These are phyloP conservation scores for Marchantia paleacea DNA, from an alignment of 225 moss, liverwort and hornwort species.

Conservation along the genomic window DNA sequence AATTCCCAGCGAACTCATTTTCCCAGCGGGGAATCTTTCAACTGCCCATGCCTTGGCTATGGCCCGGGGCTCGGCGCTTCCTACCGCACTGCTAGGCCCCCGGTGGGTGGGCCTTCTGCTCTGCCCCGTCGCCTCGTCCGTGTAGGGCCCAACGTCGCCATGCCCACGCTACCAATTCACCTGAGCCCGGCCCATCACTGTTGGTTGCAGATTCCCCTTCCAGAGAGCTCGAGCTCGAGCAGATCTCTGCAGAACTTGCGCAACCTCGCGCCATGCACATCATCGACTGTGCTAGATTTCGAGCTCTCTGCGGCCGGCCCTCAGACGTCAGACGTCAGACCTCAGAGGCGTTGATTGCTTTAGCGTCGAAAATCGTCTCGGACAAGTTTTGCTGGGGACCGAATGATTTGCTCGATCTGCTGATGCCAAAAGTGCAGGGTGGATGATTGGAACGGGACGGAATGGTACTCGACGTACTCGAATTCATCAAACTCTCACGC, in stretches of 20 bases:
- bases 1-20: not conserved
- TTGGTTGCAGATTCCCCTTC: not conserved
- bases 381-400: too few relatives aligned
- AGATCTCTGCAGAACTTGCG: not conserved
- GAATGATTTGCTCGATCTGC: too few relatives aligned
- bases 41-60: not conserved
- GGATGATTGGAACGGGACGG: too few relatives aligned
- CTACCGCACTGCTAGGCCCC: not conserved
- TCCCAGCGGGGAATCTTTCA: not conserved
- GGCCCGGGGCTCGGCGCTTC: not conserved
- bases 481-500: too few relatives aligned
- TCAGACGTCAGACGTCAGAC: too few relatives aligned
- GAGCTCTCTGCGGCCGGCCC: too few relatives aligned
- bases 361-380: too few relatives aligned
- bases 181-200: not conserved
- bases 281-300: too few relatives aligned
- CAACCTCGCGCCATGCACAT: too few relatives aligned
- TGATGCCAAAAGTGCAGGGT: too few relatives aligned
- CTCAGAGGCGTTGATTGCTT: too few relatives aligned
- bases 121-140: not conserved
- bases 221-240: not conserved
- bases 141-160: slow-evolving; percentile 1
- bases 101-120: not conserved
- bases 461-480: too few relatives aligned
- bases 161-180: not conserved